Conservation (phyloP, 306 rosid genomes). For the Dalbergia oliveri region DNA sequence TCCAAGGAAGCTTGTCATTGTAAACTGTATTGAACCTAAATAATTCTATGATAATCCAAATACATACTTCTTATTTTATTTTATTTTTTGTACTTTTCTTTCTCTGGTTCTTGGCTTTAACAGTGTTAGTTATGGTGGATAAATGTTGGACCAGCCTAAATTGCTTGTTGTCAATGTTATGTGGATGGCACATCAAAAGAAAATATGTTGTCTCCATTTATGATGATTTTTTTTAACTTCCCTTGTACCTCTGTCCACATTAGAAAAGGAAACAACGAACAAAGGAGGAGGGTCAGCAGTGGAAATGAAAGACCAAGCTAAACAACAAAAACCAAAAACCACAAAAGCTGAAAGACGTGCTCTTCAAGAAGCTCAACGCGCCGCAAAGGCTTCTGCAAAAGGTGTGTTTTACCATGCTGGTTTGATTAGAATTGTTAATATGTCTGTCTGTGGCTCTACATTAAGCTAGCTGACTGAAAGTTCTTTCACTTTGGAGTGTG, state of each 20-base stretch:
- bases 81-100: background rate
- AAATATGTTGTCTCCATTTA: background rate
- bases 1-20: no score
- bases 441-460: conserved; percentile 20
- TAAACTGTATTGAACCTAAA: background rate
- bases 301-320: conserved; percentile 55
- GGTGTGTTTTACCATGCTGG: conserved; percentile 43
- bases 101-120: conserved; percentile 7
- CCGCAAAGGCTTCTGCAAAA: conserved; percentile 70
- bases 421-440: conserved; percentile 27
- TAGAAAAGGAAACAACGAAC: conserved; percentile 53
- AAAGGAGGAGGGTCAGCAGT: conserved; percentile 48
- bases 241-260: background rate
- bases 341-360: conserved; percentile 73
- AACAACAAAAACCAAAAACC: conserved; percentile 60
- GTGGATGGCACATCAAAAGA: conserved; percentile 11
- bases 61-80: background rate
- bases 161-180: conserved; percentile 10
- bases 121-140: background rate
- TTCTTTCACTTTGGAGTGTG: background rate
- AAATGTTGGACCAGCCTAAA: conserved; percentile 5
- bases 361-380: conserved; percentile 72
- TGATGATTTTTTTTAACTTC: conserved; percentile 15
- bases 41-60: background rate
- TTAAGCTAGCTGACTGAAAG: conserved; percentile 29